Evolutionary conservation across 257 asterid species (phyloP).

Genomic region (Penstemon davidsonii): DNA sequence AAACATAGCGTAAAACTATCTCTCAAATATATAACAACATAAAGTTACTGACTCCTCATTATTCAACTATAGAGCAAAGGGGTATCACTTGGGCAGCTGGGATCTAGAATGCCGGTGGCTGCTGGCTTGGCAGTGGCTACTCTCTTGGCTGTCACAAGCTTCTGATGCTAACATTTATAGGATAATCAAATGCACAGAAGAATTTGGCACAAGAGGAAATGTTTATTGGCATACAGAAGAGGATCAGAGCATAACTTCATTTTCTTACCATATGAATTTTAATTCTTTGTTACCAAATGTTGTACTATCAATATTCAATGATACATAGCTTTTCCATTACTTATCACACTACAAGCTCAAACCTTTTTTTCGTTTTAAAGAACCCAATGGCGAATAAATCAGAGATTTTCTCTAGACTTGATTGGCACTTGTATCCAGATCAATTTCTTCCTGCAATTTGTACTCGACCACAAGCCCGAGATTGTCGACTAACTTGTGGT

Average conservation of each 20-base stretch:
- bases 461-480: constrained; percentile 86
- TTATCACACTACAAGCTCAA: constrained; percentile 23
- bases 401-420: constrained; percentile 36
- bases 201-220: constrained; percentile 33
- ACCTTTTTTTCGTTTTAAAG: not conserved
- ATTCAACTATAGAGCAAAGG: constrained; percentile 62
- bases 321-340: constrained; percentile 32
- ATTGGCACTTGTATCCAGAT: constrained; percentile 46
- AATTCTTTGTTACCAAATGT: constrained; percentile 38
- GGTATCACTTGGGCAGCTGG: constrained; percentile 44
- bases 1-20: not conserved
- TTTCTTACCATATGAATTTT: constrained; percentile 33
- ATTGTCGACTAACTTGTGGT: constrained; percentile 93
- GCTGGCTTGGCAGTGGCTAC: constrained; percentile 51
- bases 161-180: constrained; percentile 34
- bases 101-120: constrained; percentile 46
- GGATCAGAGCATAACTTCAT: constrained; percentile 55
- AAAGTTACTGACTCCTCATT: constrained; percentile 26
- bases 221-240: constrained; percentile 52
- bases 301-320: constrained; percentile 32
- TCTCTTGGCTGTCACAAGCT: constrained; percentile 47
- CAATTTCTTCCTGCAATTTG: constrained; percentile 61
- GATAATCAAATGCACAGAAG: constrained; percentile 27
- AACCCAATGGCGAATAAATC: constrained; percentile 13
- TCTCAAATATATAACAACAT: constrained; percentile 18